These are phyloP conservation scores for Eimeria falciformis DNA, from an alignment of 169 alveolate species.

Conservation along the genomic window DNA sequence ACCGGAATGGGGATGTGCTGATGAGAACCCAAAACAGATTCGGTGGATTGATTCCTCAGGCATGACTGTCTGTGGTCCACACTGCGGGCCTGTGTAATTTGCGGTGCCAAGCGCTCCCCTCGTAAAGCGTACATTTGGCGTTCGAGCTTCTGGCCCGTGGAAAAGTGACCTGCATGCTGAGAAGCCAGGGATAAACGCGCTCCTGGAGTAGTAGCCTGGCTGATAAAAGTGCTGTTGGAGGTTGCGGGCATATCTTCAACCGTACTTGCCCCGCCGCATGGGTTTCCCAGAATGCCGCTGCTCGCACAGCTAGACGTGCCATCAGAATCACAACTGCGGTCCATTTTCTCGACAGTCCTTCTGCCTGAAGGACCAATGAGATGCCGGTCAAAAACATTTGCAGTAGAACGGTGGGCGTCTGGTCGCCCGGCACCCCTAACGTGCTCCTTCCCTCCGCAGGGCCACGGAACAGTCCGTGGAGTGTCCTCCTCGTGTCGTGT, in stretches of 20 bases:
- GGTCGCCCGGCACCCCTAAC: slow-evolving; percentile 6
- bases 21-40: background rate
- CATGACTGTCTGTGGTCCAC: background rate
- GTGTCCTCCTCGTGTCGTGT: background rate
- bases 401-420: background rate
- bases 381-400: slow-evolving; percentile 12
- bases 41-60: slow-evolving; percentile 13
- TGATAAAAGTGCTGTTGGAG: slow-evolving; percentile 60
- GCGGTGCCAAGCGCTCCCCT: slow-evolving; percentile 17
- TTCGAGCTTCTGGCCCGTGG: slow-evolving; percentile 9
- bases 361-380: slow-evolving; percentile 9
- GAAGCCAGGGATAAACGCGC: slow-evolving; percentile 1
- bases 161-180: slow-evolving; percentile 33
- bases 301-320: slow-evolving; percentile 60
- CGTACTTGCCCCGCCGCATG: slow-evolving; percentile 20
- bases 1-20: background rate
- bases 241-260: slow-evolving; percentile 44
- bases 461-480: background rate
- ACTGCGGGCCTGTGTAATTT: background rate
- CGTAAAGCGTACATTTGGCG: slow-evolving; percentile 29
- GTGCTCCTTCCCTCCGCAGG: slow-evolving; percentile 1
- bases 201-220: slow-evolving; percentile 53
- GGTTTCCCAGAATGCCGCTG: slow-evolving; percentile 62
- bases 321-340: slow-evolving; percentile 28
- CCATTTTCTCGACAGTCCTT: background rate